Conservation (phyloP, 2,329 filamentous ascomycete species). For the Corniculantispora saksenae region DNA sequence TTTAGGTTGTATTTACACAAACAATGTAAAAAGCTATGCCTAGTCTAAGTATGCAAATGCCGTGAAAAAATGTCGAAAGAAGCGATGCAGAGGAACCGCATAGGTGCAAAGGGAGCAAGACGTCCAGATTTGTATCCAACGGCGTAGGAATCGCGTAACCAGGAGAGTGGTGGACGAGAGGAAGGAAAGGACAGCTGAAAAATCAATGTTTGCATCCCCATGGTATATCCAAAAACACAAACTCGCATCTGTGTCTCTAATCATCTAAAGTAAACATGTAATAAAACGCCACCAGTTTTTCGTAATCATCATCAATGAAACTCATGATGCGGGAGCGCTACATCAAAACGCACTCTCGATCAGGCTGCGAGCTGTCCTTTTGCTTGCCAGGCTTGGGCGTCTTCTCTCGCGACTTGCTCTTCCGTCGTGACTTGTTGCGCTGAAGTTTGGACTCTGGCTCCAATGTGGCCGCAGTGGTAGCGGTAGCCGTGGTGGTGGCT, state of each 20-base stretch:
- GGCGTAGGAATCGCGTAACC: neutral
- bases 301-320: neutral
- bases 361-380: constrained; percentile 35
- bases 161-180: neutral
- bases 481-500: neutral
- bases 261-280: neutral
- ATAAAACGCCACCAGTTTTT: neutral
- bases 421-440: constrained; percentile 37
- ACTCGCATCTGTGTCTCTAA: neutral
- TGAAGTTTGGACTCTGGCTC: constrained; percentile 25
- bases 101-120: neutral
- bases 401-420: constrained; percentile 41
- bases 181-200: neutral
- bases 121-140: constrained; percentile 1
- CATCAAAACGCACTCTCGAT: constrained; percentile 53
- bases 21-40: neutral
- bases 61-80: neutral
- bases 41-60: neutral
- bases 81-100: neutral
- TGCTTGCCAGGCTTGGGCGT: constrained; percentile 35
- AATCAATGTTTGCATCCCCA: neutral
- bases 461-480: neutral
- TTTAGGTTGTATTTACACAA: neutral
- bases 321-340: constrained; percentile 26
- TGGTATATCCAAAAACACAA: constrained; percentile 6